Evolutionary conservation across 495 filamentous ascomycete genomes (phyloP).

Genomic region (Aspergillus olivimuriae): DNA sequence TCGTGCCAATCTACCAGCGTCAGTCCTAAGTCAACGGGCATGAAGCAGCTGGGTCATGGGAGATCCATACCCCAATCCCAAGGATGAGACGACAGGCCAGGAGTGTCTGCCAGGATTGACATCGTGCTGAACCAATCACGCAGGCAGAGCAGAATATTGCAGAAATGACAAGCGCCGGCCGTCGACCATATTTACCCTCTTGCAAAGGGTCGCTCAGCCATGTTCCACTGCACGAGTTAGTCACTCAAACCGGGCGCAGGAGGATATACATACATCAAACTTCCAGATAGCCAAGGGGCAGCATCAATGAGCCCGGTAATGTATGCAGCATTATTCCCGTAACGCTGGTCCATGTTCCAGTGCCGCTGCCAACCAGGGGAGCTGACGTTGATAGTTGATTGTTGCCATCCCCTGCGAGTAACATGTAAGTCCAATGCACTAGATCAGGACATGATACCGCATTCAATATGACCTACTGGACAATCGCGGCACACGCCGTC

Average conservation of each 20-base stretch:
- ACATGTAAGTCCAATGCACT: neutral
- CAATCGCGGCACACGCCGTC: conserved; percentile 23
- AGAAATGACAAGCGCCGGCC: conserved; percentile 59
- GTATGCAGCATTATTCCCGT: conserved; percentile 25
- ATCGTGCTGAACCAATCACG: conserved; percentile 52
- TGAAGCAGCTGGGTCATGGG: neutral
- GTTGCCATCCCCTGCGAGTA: conserved; percentile 51
- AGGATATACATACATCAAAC: conserved; percentile 24
- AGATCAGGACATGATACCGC: too few relatives aligned
- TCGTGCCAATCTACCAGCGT: conserved; percentile 44
- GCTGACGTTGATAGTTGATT: conserved; percentile 62
- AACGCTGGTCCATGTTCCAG: conserved; percentile 7
- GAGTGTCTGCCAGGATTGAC: conserved; percentile 51
- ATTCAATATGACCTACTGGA: conserved; percentile 26
- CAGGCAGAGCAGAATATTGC: conserved; percentile 54
- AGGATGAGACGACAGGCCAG: conserved; percentile 55
- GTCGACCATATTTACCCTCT: conserved; percentile 49
- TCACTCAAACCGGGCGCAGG: conserved; percentile 1
- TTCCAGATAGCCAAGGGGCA: conserved; percentile 23
- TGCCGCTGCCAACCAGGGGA: conserved; percentile 52
- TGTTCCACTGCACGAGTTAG: neutral
- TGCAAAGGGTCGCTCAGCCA: conserved; percentile 68
- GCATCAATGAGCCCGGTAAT: conserved; percentile 35
- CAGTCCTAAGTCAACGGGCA: neutral
- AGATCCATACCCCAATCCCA: conserved; percentile 46